Base-by-base conservation (phyloP, 176 grass and related monocot genomes). In the Themeda triandra region DNA sequence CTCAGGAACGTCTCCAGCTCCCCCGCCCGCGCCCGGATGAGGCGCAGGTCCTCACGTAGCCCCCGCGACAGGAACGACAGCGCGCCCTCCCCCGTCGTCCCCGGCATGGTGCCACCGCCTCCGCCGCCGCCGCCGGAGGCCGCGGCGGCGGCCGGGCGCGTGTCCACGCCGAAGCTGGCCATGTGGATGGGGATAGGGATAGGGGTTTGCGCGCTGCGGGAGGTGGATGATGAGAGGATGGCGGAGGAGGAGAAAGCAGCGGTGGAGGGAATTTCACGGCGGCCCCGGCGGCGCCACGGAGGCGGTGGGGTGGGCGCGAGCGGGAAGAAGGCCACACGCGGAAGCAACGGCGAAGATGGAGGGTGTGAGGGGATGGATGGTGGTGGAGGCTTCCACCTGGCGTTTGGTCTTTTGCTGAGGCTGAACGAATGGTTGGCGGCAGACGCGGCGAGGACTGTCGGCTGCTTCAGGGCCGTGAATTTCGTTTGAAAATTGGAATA, bases 41-140 rank as follows among this genome's bases (percentile, higher is more conserved):
- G 86, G 19, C 85, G 82, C 33, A 98, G 76, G 79, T 98, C 96
- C 89, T 95, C 96, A 6, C 89, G 87, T 64, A 94, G 85, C 24
- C 95, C 77, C 21, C 92, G 90, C 13, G 91, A 93, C 31, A 98
- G 40, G 85, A 93, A 93, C 8, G 95, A 98, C 3, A 98, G 86
- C 51, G 95, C 95, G 15, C 92, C 88, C 62, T 93, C 91, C 24
- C 90, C 85, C 25, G 75, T 33, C 76, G 75, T 33, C 76, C 58
- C 85, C 32, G 13, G 11, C 18, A 8, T 37, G 2, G 42, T 29
- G 75, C 76, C 6, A 42, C 86, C 63, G 39, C 77, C 29, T 48
- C 49, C 49, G 39, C 73, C n/a, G 62, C 49, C 49, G 28, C 58
- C 44, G 8, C 40, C 27, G n/a, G 48, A 48, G 37, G 81, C 73